Conservation (phyloP, 768 basidiomycete species). For the Multifurca ochricompacta region DNA sequence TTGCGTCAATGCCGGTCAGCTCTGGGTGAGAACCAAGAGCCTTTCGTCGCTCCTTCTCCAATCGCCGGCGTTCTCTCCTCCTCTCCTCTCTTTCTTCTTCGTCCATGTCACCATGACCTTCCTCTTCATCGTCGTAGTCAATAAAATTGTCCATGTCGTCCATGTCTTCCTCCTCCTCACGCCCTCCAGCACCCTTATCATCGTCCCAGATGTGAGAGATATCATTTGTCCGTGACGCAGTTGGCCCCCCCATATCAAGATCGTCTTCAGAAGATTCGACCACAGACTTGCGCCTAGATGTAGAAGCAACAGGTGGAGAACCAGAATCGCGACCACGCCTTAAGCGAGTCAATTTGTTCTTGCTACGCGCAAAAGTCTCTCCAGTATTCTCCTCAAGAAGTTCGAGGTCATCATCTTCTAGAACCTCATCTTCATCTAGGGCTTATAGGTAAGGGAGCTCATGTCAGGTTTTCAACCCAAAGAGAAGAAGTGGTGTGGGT, state of each 20-base stretch:
- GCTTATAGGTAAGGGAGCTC: constrained; percentile 6
- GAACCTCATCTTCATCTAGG: constrained; percentile 49
- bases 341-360: constrained; percentile 63
- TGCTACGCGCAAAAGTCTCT: constrained; percentile 45
- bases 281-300: constrained; percentile 49
- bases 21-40: constrained; percentile 61
- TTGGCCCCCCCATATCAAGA: constrained; percentile 46
- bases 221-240: constrained; percentile 45
- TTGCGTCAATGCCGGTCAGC: constrained; percentile 73
- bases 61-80: constrained; percentile 56
- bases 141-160: constrained; percentile 75
- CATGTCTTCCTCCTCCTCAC: constrained; percentile 56
- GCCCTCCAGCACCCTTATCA: constrained; percentile 39
- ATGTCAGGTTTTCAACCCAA: constrained; percentile 9
- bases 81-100: constrained; percentile 72
- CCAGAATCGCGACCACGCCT: constrained; percentile 69
- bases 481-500: constrained; percentile 30
- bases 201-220: constrained; percentile 84
- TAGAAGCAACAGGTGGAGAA: constrained; percentile 56
- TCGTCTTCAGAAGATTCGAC: constrained; percentile 77
- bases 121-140: constrained; percentile 63
- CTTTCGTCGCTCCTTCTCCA: constrained; percentile 59
- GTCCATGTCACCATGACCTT: constrained; percentile 52
- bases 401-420: constrained; percentile 88
- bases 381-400: constrained; percentile 81